phyloP scores from a whole-genome alignment of 108 stramenopile species.

The Cyclostephanos tholiformis region DNA sequence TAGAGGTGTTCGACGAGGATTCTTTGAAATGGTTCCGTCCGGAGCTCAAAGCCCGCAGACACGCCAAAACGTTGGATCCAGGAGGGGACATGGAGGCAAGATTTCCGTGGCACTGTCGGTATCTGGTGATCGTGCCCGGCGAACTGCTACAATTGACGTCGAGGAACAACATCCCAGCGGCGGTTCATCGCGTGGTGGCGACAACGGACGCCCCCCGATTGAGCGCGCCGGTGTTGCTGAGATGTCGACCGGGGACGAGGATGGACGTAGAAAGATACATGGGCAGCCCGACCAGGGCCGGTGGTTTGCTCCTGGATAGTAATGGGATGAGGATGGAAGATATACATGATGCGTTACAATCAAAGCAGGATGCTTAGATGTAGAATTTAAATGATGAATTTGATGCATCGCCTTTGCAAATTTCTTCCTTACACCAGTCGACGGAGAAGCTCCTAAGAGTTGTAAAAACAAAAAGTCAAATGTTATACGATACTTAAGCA shows the following conservation, averaged over 20 bases:
- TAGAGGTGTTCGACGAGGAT: slow-evolving; percentile 85
- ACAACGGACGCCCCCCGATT: slow-evolving; percentile 46
- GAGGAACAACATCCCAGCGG: slow-evolving; percentile 76
- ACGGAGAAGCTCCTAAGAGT: too few species aligned
- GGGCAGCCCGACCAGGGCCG: slow-evolving; percentile 54
- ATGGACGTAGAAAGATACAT: slow-evolving; percentile 66
- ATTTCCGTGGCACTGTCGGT: slow-evolving; percentile 77
- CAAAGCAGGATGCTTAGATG: slow-evolving; percentile 6
- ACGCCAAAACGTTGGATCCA: slow-evolving; percentile 36
- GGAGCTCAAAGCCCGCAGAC: slow-evolving; percentile 62
- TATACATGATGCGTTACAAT: slow-evolving; percentile 69
- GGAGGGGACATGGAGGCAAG: slow-evolving; percentile 32
- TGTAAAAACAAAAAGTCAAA: too few species aligned
- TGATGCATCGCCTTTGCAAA: too few species aligned
- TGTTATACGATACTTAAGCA: too few species aligned
- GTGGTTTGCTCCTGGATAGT: slow-evolving; percentile 56
- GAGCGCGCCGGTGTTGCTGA: slow-evolving; percentile 70
- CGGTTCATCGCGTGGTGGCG: slow-evolving; percentile 80
- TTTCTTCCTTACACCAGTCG: too few species aligned
- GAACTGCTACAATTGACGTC: slow-evolving; percentile 76
- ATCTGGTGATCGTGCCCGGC: slow-evolving; percentile 81
- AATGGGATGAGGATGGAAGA: slow-evolving; percentile 79
- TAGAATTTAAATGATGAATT: too few species aligned
- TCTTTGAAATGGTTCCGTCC: slow-evolving; percentile 81
- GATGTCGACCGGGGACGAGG: slow-evolving; percentile 67